phyloP scores from a whole-genome alignment of 768 basidiomycete genomes.

The Coprinopsis sp. region DNA sequence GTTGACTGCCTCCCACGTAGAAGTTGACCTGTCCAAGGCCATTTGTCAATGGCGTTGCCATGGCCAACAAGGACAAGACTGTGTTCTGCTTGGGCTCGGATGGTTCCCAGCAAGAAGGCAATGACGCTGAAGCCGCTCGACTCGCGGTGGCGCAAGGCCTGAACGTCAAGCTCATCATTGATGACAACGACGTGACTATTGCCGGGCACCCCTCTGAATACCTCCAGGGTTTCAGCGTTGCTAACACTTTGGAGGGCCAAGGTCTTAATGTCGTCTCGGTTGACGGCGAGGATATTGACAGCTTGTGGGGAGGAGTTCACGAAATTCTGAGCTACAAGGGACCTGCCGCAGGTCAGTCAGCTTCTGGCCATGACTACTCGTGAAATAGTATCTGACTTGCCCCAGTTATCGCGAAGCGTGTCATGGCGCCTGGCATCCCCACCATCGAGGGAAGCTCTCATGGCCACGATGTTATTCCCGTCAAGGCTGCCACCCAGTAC shows the following conservation, averaged over 20 bases:
- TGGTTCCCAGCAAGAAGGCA: slow-evolving; percentile 88
- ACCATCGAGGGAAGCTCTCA: slow-evolving; percentile 77
- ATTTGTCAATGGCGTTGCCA: slow-evolving; percentile 76
- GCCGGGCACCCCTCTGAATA: slow-evolving; percentile 89
- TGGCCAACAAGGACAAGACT: slow-evolving; percentile 73
- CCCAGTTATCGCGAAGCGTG: slow-evolving; percentile 63
- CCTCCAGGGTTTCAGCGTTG: slow-evolving; percentile 70
- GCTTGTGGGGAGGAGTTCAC: slow-evolving; percentile 65
- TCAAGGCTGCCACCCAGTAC: slow-evolving; percentile 76
- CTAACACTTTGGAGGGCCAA: slow-evolving; percentile 73
- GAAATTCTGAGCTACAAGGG: slow-evolving; percentile 57
- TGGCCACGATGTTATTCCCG: slow-evolving; percentile 82
- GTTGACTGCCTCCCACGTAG: background rate
- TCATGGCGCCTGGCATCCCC: slow-evolving; percentile 64
- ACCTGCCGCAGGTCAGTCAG: slow-evolving; percentile 63
- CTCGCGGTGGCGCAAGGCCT: slow-evolving; percentile 79
- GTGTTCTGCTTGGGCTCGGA: slow-evolving; percentile 85
- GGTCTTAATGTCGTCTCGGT: slow-evolving; percentile 73
- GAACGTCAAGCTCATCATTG: slow-evolving; percentile 83
- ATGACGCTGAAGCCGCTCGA: slow-evolving; percentile 86
- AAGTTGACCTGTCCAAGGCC: slow-evolving; percentile 37
- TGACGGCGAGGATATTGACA: slow-evolving; percentile 76
- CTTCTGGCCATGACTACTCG: background rate
- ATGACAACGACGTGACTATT: slow-evolving; percentile 90
- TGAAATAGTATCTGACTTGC: background rate